Evolutionary conservation across 2,329 filamentous ascomycete genomes (phyloP).

Genomic region (Alternaria rosae): DNA sequence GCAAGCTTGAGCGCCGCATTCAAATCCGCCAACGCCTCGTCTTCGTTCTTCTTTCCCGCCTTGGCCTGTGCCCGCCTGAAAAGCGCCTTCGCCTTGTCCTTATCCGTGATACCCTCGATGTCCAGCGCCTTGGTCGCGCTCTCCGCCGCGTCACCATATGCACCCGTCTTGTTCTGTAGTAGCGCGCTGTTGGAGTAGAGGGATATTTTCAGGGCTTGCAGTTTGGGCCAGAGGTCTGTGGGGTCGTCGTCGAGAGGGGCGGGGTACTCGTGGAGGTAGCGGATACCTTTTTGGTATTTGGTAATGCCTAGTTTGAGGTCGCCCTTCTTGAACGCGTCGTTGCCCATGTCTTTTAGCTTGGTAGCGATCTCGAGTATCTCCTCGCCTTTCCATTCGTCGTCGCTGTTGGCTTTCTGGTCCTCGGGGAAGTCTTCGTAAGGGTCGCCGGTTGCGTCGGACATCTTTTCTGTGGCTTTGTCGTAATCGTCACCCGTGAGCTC

Average conservation of each 20-base stretch:
- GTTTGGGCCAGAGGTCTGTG: constrained; percentile 68
- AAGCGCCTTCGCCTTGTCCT: constrained; percentile 87
- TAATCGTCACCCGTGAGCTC: constrained; percentile 78
- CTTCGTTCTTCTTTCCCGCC: constrained; percentile 82
- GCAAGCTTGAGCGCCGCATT: constrained; percentile 54
- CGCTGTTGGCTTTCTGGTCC: constrained; percentile 65
- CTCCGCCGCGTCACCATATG: constrained; percentile 73
- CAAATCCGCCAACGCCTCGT: constrained; percentile 66
- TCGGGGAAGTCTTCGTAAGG: constrained; percentile 96
- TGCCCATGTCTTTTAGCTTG: constrained; percentile 90
- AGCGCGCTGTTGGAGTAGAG: constrained; percentile 90
- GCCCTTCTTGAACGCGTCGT: constrained; percentile 85
- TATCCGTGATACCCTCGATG: constrained; percentile 67
- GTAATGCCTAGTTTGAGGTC: constrained; percentile 75
- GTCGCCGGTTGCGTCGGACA: constrained; percentile 83
- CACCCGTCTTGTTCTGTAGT: constrained; percentile 79
- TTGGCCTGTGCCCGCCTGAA: constrained; percentile 83
- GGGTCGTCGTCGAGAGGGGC: constrained; percentile 73
- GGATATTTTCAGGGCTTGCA: constrained; percentile 79
- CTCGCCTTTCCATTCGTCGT: constrained; percentile 68
- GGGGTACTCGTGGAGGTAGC: constrained; percentile 87
- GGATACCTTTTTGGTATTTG: constrained; percentile 93
- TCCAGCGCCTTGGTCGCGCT: constrained; percentile 77
- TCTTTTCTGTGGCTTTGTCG: constrained; percentile 70
- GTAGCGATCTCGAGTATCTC: constrained; percentile 79